Evolutionary conservation across 169 alveolate species (phyloP).

Genomic region (Plasmodium yoelii): DNA sequence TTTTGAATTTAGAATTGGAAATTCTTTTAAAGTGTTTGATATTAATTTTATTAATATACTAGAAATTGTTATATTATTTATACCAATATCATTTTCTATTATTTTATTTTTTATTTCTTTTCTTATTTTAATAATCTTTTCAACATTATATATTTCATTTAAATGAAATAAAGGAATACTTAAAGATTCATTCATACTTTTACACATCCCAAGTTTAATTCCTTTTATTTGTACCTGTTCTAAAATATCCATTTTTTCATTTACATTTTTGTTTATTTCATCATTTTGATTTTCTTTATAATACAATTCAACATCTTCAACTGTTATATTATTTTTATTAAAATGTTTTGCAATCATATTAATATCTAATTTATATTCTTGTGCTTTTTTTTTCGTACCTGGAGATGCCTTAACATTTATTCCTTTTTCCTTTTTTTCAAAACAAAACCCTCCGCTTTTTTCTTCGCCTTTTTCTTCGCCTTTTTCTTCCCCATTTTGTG

Average conservation of each 20-base stretch:
- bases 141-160: conserved; percentile 39
- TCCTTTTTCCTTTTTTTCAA: neutral
- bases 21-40: conserved; percentile 89
- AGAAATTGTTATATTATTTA: conserved; percentile 88
- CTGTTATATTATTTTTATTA: conserved; percentile 12
- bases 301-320: conserved; percentile 52
- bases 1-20: conserved; percentile 92
- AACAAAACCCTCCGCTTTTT: too few relatives aligned
- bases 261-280: neutral
- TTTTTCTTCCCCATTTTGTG: too few relatives aligned
- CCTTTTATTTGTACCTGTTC: conserved; percentile 60
- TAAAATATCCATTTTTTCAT: conserved; percentile 3
- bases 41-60: conserved; percentile 93
- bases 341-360: conserved; percentile 14
- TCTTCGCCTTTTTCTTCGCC: too few relatives aligned
- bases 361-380: conserved; percentile 28
- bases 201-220: conserved; percentile 64
- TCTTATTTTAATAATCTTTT: conserved; percentile 36
- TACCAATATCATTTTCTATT: conserved; percentile 76
- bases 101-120: conserved; percentile 27
- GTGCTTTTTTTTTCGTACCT: conserved; percentile 62
- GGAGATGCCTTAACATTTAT: conserved; percentile 58
- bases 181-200: conserved; percentile 58
- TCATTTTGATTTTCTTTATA: conserved; percentile 11
- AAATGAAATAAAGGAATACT: conserved; percentile 58